Conservation (phyloP, 352 stramenopile genomes). For the Phytophthora capsici region DNA sequence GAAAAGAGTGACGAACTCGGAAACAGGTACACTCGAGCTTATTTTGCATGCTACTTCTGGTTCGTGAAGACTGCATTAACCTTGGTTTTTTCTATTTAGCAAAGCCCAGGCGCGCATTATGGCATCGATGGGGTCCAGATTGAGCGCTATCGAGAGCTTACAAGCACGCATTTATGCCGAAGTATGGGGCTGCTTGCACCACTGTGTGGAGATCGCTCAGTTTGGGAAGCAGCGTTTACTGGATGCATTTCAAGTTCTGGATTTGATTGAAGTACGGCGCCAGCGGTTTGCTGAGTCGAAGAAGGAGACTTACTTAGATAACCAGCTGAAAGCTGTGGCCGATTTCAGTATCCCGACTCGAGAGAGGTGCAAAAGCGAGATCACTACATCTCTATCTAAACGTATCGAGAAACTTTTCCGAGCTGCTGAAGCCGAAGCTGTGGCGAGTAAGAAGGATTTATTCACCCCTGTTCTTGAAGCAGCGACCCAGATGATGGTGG, state of each 20-base stretch:
- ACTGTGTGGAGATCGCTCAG: conserved; percentile 86
- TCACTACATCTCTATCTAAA: conserved; percentile 56
- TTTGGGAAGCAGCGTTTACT: conserved; percentile 69
- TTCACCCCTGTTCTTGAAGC: conserved; percentile 68
- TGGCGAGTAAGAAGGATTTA: conserved; percentile 56
- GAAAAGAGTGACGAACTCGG: conserved; percentile 81
- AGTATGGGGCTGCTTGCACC: conserved; percentile 81
- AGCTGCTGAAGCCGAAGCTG: conserved; percentile 55
- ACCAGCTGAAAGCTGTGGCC: conserved; percentile 52
- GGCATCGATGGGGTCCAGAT: conserved; percentile 67
- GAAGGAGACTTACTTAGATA: conserved; percentile 67
- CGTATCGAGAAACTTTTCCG: conserved; percentile 75
- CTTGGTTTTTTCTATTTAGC: conserved; percentile 31
- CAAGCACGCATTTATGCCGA: conserved; percentile 72
- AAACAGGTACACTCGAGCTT: conserved; percentile 46
- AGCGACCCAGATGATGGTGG: conserved; percentile 79
- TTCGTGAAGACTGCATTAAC: background rate
- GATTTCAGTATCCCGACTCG: conserved; percentile 55
- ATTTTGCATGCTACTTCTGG: background rate
- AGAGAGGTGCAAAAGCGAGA: conserved; percentile 70
- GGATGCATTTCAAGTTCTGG: conserved; percentile 77
- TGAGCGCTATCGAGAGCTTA: conserved; percentile 67
- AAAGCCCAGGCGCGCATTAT: conserved; percentile 73
- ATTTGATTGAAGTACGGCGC: conserved; percentile 76
- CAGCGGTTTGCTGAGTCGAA: conserved; percentile 61